These are phyloP conservation scores for Lithohypha guttulata DNA, from an alignment of 2,329 filamentous ascomycete genomes.

Conservation along the genomic window DNA sequence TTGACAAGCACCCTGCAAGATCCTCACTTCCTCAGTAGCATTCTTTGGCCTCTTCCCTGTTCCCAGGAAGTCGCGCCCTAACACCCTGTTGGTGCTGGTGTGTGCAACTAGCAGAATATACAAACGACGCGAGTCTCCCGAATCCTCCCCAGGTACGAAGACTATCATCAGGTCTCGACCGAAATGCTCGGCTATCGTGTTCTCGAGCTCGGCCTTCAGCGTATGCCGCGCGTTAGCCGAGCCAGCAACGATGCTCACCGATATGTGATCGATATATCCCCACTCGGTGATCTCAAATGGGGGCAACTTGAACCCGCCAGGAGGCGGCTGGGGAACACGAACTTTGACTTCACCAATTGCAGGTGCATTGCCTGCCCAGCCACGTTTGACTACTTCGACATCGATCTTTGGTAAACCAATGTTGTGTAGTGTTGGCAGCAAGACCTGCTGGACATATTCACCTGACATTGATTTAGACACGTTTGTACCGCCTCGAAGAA, in stretches of 20 bases:
- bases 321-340: slow-evolving; percentile 34
- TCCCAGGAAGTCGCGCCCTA: slow-evolving; percentile 42
- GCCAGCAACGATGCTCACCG: slow-evolving; percentile 30
- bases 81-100: slow-evolving; percentile 35
- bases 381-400: slow-evolving; percentile 35
- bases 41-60: slow-evolving; percentile 29
- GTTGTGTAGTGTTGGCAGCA: slow-evolving; percentile 41
- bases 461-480: slow-evolving; percentile 36
- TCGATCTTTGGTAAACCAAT: slow-evolving; percentile 41
- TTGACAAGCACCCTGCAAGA: slow-evolving; percentile 28
- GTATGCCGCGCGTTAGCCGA: slow-evolving; percentile 4
- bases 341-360: slow-evolving; percentile 42
- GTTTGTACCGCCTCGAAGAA: slow-evolving; percentile 49
- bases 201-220: not conserved
- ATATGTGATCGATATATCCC: slow-evolving; percentile 27
- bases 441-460: slow-evolving; percentile 47
- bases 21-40: slow-evolving; percentile 12
- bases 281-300: slow-evolving; percentile 25
- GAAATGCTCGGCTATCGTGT: slow-evolving; percentile 6
- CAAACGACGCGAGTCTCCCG: slow-evolving; percentile 34
- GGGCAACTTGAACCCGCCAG: slow-evolving; percentile 23
- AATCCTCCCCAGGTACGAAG: slow-evolving; percentile 26
- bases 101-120: slow-evolving; percentile 48
- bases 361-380: slow-evolving; percentile 41
- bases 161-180: slow-evolving; percentile 1